Conservation (phyloP, 1,139 yeast genomes). For the Debaryomyces subglobosus region DNA sequence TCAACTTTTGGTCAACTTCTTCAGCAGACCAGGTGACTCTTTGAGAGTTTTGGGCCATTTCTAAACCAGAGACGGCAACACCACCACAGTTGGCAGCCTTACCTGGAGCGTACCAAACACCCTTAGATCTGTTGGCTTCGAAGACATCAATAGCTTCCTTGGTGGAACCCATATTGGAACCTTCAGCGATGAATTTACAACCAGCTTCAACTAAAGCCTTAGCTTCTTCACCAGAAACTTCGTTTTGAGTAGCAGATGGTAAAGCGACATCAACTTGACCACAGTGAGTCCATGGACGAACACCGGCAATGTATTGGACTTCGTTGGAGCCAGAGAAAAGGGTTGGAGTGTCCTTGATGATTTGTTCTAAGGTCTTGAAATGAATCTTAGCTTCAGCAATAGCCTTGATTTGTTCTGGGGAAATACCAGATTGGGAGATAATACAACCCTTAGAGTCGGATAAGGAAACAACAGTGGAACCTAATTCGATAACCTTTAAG, state of each 20-base stretch:
- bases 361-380: slow-evolving; percentile 76
- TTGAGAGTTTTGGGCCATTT: slow-evolving; percentile 99
- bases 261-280: slow-evolving; percentile 94
- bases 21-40: slow-evolving; percentile 86
- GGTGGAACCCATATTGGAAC: slow-evolving; percentile 99
- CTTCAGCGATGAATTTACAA: slow-evolving; percentile 93
- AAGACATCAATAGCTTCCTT: slow-evolving; percentile 94
- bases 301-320: slow-evolving; percentile 85
- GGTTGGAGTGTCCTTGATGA: slow-evolving; percentile 56
- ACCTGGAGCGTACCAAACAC: slow-evolving; percentile 99
- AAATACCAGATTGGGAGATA: slow-evolving; percentile 76
- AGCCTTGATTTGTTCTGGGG: slow-evolving; percentile 74
- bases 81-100: slow-evolving; percentile 99
- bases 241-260: slow-evolving; percentile 98
- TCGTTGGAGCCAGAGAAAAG: slow-evolving; percentile 56
- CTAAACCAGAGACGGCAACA: slow-evolving; percentile 97
- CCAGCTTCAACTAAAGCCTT: slow-evolving; percentile 91
- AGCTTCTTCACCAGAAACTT: slow-evolving; percentile 96
- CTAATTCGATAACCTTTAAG: slow-evolving; percentile 93
- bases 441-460: slow-evolving; percentile 94
- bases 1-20: slow-evolving; percentile 85
- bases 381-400: slow-evolving; percentile 81
- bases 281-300: slow-evolving; percentile 94
- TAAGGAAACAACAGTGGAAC: slow-evolving; percentile 90
- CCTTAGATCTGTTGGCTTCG: slow-evolving; percentile 78